These are phyloP conservation scores for Pythium brachiatum DNA, from an alignment of 352 stramenopile species.

Conservation along the genomic window DNA sequence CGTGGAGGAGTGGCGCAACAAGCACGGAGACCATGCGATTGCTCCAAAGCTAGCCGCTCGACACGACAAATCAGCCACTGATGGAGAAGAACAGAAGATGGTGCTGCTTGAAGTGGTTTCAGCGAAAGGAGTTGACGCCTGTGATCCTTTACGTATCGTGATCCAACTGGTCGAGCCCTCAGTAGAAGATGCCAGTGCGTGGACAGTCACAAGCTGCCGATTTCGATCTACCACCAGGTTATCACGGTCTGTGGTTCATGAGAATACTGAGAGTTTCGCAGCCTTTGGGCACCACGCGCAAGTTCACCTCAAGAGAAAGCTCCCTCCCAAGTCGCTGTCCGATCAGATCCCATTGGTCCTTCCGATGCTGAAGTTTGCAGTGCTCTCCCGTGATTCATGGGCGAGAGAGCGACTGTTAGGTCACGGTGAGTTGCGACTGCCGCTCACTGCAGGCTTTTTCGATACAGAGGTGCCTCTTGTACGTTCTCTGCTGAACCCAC, in stretches of 20 bases:
- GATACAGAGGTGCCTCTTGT: slow-evolving; percentile 40
- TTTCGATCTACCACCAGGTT: not conserved
- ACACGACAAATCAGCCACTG: not conserved
- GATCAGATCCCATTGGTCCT: not conserved
- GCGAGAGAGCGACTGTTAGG: slow-evolving; percentile 37
- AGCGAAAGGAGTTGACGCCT: not conserved
- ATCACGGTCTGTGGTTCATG: not conserved
- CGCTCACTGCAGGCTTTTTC: slow-evolving; percentile 23
- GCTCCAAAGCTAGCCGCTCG: not conserved
- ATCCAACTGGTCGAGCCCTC: not conserved
- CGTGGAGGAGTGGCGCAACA: slow-evolving; percentile 33
- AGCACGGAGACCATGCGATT: slow-evolving; percentile 4
- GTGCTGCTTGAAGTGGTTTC: slow-evolving; percentile 21
- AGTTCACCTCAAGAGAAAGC: slow-evolving; percentile 2
- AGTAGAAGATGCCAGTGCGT: not conserved
- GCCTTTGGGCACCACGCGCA: slow-evolving; percentile 14
- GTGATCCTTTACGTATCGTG: slow-evolving; percentile 9
- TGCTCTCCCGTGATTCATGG: slow-evolving; percentile 54
- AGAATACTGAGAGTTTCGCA: not conserved
- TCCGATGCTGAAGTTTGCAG: slow-evolving; percentile 21
- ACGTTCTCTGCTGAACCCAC: slow-evolving; percentile 31
- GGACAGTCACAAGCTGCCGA: not conserved
- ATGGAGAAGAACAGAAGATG: slow-evolving; percentile 11
- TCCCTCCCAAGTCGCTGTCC: not conserved
- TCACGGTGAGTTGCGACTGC: slow-evolving; percentile 35